Percentiles rank a stretch among this genome's conserved stretches.
These are phyloP conservation scores for Fagus sylvatica DNA, from an alignment of 306 rosid genomes.

Conservation along the genomic window DNA sequence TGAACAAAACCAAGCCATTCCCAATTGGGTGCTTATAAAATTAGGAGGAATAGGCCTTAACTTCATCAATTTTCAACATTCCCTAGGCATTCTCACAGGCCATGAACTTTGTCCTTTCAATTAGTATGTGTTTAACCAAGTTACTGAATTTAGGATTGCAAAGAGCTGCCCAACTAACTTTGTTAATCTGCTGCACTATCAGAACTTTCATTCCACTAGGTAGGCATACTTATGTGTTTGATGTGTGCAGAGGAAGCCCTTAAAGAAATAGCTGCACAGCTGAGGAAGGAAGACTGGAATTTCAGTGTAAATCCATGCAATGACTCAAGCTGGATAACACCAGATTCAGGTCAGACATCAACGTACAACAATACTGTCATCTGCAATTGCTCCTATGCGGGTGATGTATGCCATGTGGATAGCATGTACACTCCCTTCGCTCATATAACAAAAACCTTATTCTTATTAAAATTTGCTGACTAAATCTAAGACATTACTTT, in stretches of 20 bases:
- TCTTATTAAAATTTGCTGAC: background rate
- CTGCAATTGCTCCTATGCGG: conserved; percentile 21
- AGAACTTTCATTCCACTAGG: background rate
- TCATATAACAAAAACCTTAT: background rate
- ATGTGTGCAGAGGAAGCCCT: conserved; percentile 27
- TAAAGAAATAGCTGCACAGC: conserved; percentile 8
- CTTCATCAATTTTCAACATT: too few relatives aligned
- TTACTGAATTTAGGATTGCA: too few relatives aligned
- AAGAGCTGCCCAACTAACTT: background rate
- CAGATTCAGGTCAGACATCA: background rate
- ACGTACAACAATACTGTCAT: conserved; percentile 15
- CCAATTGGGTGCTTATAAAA: background rate
- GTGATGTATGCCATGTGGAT: conserved; percentile 21
- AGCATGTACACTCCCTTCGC: conserved; percentile 1
- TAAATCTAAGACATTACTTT: background rate
- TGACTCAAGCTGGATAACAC: conserved; percentile 23
- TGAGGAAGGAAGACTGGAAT: conserved; percentile 30
- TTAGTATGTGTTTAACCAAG: too few relatives aligned
- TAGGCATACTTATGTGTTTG: background rate
- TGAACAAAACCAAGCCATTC: background rate
- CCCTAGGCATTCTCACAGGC: too few relatives aligned
- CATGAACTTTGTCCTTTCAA: too few relatives aligned
- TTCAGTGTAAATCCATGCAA: conserved; percentile 30
- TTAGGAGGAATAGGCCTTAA: background rate
- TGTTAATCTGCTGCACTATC: background rate